Base-by-base conservation (phyloP, 306 rosid species). In the Cucumis hystrix region DNA sequence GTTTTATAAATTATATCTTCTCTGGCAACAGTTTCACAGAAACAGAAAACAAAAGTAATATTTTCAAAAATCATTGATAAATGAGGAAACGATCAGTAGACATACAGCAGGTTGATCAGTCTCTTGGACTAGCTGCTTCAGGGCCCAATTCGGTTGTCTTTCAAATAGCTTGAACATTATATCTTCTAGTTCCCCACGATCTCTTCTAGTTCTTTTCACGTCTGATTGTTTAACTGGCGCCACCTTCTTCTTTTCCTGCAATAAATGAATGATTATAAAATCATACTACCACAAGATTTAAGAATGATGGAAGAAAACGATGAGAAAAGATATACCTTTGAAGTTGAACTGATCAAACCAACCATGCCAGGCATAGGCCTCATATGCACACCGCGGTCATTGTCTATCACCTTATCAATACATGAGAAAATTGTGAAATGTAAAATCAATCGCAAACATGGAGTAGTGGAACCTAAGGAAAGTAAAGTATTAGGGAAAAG, bases 341-440 rank as follows among this genome's bases (percentile, higher is more conserved):
- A 86, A 78, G 84, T 89, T 67, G 97, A 83, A 59, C 97, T 87
- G 81, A 88, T 78, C 82, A 95, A 87, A 81, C 97, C 98, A 77
- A 92, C 52, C 97, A 92, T 95, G 80, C 97, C 97, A 30, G 97
- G 99, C 97, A 95, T 91, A 67, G 99, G 99, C 89, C 97, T 88
- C 99, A 95, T 95, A 82, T 88, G 92, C 43, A 87, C 86, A 78
- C 99, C 99, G 17, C 96, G 89, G 80, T 92, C 96, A 82, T 95
- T 91, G 78, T 87, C 96, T 73, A 95, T 95, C 79, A 95, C 93
- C 99, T 95, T 83, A 64, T 74, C 79, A 72, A 73, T 39, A 74
- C 80, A 76, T 66, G 51, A 79, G 80, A 33, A 47, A 35, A 86
- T 80, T 79, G 63, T 80, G 70, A 83, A 82, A 75, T 7, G 35